Base-by-base conservation (phyloP, 2,329 filamentous ascomycete species). In the Aspergillus uvarum region DNA sequence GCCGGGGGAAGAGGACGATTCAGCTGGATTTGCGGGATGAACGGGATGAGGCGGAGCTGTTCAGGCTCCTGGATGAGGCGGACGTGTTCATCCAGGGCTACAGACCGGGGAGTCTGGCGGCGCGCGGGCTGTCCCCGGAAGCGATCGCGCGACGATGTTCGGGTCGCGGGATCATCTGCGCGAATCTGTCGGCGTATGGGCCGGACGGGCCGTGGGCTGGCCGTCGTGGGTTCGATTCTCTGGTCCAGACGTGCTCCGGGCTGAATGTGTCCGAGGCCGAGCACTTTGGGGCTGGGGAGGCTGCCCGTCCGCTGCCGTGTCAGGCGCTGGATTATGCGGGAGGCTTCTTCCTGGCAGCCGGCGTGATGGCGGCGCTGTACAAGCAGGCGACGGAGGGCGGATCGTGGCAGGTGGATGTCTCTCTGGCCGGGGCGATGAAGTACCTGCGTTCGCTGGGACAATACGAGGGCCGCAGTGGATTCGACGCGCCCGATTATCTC, bases 241-340 rank as follows among this genome's bases (percentile, higher is more conserved):
- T 83, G 4, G 79, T 83, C 0, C 83, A 87, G 68, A 83, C 83
- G 7, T 83, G 80, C 57, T 80, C 81, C 0, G 84, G 84, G 0
- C 79, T 86, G 69, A 86, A 86, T 49, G 74, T 83, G 1, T 81
- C 81, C 0, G 84, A 87, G 65, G 83, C 83, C 0, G 75, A 80
- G 58, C 76, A 80, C 50, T 78, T 68, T 22, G 78, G 74, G 2
- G 60, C 67, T 0, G 76, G 75, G 0, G 78, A 80, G 51, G 57
- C 72, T 0, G 79, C 80, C 0, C 76, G 77, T 1, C 71, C 78
- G 0, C 72, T 79, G 32, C 84, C 84, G 0, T 84, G 80, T 56
- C 84, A 87, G 68, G 83, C 81, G 0, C 75, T 87, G 0, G 85
- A 87, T 66, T 83, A 87, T 61, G 82, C 78, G 0, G 77, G 77